Conservation (phyloP, 2,329 filamentous ascomycete genomes). For the Xylariaceae sp. region DNA sequence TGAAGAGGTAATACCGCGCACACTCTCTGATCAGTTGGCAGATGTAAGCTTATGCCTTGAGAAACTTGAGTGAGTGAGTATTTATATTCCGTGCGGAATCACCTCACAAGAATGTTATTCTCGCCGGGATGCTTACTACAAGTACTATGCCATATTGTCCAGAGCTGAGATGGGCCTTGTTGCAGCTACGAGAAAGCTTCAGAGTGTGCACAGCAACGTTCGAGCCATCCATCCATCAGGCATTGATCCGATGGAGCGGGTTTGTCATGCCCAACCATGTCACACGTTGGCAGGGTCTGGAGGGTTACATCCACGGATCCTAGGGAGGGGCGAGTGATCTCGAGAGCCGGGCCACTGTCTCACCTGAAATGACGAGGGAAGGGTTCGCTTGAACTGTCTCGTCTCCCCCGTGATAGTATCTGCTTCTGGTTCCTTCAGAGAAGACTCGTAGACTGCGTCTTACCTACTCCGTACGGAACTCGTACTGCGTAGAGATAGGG, state of each 20-base stretch:
- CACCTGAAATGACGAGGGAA: neutral
- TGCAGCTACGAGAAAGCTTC: neutral
- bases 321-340: neutral
- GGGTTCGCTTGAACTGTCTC: neutral
- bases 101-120: neutral
- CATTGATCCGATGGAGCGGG: constrained; percentile 5
- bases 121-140: neutral
- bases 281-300: neutral
- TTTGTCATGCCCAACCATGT: constrained; percentile 9
- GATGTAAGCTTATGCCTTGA: neutral
- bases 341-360: neutral
- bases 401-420: neutral
- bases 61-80: too few species aligned
- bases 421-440: neutral
- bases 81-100: too few species aligned
- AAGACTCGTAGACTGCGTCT: too few species aligned
- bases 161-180: neutral
- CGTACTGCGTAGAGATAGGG: neutral
- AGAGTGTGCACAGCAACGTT: neutral
- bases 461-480: too few species aligned
- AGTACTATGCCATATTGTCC: neutral
- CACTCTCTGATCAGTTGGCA: too few species aligned
- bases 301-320: constrained; percentile 7
- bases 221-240: constrained; percentile 2
- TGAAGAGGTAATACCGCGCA: too few species aligned